Evolutionary conservation across 164 flowering plant species (phyloP).

Genomic region (Platanus orientalis): DNA sequence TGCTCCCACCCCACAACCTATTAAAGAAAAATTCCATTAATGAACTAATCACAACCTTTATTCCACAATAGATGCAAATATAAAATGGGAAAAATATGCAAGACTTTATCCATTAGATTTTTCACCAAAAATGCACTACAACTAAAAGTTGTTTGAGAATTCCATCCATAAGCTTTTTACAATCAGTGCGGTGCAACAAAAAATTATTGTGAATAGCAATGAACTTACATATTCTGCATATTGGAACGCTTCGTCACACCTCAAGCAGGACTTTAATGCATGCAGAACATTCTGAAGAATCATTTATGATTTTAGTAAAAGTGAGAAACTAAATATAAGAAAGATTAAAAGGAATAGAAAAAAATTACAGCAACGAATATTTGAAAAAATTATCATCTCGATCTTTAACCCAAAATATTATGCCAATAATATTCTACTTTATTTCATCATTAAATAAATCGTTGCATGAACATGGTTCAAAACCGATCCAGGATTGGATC

Average conservation of each 20-base stretch:
- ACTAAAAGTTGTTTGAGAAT: not conserved
- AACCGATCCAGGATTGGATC: no score
- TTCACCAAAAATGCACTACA: not conserved
- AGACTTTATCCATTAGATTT: not conserved
- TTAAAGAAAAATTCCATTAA: slow-evolving; percentile 7
- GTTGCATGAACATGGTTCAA: no score
- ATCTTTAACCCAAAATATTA: no score
- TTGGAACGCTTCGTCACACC: slow-evolving; percentile 66
- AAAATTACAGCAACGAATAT: no score
- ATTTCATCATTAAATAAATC: no score
- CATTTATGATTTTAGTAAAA: not conserved
- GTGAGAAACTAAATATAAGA: no score
- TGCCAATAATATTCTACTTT: no score
- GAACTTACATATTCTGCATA: slow-evolving; percentile 79
- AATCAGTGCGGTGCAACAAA: not conserved
- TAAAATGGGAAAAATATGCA: not conserved
- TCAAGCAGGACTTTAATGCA: slow-evolving; percentile 56
- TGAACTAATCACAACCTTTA: not conserved
- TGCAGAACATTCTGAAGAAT: slow-evolving; percentile 62
- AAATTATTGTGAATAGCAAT: not conserved
- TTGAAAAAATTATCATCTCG: no score
- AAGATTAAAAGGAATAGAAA: no score
- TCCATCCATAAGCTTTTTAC: not conserved
- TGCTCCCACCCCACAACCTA: slow-evolving; percentile 81
- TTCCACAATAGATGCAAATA: not conserved